These are phyloP conservation scores for Aphanoascus verrucosus DNA, from an alignment of 2,329 filamentous ascomycete genomes.

Conservation along the genomic window DNA sequence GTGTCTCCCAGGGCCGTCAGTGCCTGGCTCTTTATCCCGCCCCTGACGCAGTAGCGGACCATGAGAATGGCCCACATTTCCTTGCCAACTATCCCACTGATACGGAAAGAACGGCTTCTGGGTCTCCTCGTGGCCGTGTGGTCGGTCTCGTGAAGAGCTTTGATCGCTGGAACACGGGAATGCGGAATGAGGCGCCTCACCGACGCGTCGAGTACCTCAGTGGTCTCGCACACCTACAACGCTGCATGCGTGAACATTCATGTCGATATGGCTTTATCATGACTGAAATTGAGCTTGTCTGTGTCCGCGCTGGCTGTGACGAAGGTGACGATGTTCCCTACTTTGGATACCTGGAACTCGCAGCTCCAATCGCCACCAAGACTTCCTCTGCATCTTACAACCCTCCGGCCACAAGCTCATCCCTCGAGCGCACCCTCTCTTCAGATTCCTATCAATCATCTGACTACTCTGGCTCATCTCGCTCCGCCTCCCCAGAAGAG, in stretches of 20 bases:
- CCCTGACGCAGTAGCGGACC: conserved; percentile 30
- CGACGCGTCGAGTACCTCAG: conserved; percentile 83
- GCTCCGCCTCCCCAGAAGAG: conserved; percentile 17
- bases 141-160: conserved; percentile 85
- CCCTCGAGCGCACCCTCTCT: conserved; percentile 14
- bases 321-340: conserved; percentile 54
- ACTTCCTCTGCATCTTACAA: conserved; percentile 26
- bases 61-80: conserved; percentile 41
- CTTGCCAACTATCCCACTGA: conserved; percentile 45
- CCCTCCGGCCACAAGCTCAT: conserved; percentile 3
- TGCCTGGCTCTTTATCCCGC: conserved; percentile 40
- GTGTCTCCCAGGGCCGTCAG: conserved; percentile 59
- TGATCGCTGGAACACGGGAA: conserved; percentile 88
- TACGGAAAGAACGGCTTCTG: conserved; percentile 38
- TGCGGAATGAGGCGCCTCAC: conserved; percentile 74
- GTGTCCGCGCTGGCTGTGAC: conserved; percentile 66
- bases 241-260: conserved; percentile 84
- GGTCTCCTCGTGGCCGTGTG: conserved; percentile 50
- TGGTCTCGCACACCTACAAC: conserved; percentile 74
- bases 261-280: conserved; percentile 94
- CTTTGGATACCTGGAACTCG: conserved; percentile 80
- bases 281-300: conserved; percentile 87
- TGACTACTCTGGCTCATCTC: conserved; percentile 24
- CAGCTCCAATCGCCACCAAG: conserved; percentile 45
- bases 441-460: conserved; percentile 25